phyloP scores from a whole-genome alignment of 176 grass and related monocot genomes.

The Secale cereale region DNA sequence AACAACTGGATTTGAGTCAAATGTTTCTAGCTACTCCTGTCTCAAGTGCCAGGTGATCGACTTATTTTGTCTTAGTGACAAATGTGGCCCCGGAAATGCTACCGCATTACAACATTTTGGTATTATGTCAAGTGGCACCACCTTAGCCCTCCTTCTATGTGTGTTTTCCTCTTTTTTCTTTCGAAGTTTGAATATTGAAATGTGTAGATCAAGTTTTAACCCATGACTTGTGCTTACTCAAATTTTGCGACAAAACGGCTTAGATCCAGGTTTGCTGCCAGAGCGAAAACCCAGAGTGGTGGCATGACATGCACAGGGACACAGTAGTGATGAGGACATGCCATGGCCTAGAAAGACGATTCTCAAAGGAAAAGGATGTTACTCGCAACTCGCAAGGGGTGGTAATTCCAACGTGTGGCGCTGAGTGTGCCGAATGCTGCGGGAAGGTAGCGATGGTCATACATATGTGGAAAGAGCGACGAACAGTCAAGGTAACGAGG shows the following conservation, averaged over 20 bases:
- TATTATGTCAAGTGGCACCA: background rate
- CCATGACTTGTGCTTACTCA: too few species aligned
- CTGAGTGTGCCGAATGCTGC: background rate
- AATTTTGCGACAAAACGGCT: too few species aligned
- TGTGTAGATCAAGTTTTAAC: background rate
- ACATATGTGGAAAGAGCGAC: too few species aligned
- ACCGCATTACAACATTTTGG: background rate
- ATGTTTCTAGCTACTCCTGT: background rate
- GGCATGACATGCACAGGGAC: background rate
- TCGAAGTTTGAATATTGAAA: background rate
- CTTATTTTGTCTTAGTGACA: background rate
- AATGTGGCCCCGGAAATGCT: background rate
- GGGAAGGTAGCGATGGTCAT: background rate
- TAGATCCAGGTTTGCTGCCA: background rate
- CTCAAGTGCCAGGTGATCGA: background rate
- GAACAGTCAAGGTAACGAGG: too few species aligned
- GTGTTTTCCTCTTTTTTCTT: background rate
- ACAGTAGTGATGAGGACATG: background rate
- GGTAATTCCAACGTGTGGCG: background rate
- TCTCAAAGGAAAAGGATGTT: background rate
- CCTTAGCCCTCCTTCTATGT: background rate
- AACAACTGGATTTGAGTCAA: background rate
- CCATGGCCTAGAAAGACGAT: background rate
- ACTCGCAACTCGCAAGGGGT: background rate
- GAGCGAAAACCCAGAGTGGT: background rate